A percentile compares a stretch with the other conserved stretches of the same genome.
These are phyloP conservation scores for Albatrellus sp. DNA, from an alignment of 1,284 basidiomycete species.

Conservation along the genomic window DNA sequence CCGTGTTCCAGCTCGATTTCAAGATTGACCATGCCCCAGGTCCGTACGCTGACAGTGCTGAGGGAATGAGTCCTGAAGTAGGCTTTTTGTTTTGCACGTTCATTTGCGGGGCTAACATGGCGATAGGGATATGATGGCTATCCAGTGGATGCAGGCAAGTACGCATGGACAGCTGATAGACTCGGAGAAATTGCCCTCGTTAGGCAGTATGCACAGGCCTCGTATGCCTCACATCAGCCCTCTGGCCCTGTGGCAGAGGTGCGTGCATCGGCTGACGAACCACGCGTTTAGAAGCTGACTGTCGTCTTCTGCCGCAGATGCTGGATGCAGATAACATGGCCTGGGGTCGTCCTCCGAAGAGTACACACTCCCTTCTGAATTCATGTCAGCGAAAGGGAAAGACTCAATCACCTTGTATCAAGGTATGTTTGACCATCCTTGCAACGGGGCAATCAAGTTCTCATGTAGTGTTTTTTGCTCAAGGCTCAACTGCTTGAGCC, in stretches of 20 bases:
- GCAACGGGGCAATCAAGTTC: neutral
- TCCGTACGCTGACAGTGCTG: neutral
- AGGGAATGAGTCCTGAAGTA: slow-evolving; percentile 5
- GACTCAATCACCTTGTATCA: slow-evolving; percentile 1
- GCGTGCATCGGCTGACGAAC: neutral
- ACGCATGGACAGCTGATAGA: slow-evolving; percentile 12
- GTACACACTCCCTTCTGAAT: neutral
- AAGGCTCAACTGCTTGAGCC: slow-evolving; percentile 17
- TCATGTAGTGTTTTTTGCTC: neutral
- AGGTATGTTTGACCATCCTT: slow-evolving; percentile 3
- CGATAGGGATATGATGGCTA: slow-evolving; percentile 1
- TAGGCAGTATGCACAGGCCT: neutral
- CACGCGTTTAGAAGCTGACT: no score
- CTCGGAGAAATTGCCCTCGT: neutral
- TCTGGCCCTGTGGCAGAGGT: neutral
- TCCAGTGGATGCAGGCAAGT: slow-evolving; percentile 15
- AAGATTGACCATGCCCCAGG: neutral
- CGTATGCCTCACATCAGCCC: neutral
- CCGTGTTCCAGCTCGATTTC: slow-evolving; percentile 17
- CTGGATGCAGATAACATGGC: slow-evolving; percentile 26
- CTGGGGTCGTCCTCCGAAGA: slow-evolving; percentile 8
- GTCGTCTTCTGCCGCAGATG: slow-evolving; percentile 17
- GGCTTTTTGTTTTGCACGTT: neutral
- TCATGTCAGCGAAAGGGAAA: neutral
- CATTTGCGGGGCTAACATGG: neutral